These are phyloP conservation scores for Quercus glauca DNA, from an alignment of 306 rosid species.

Conservation along the genomic window DNA sequence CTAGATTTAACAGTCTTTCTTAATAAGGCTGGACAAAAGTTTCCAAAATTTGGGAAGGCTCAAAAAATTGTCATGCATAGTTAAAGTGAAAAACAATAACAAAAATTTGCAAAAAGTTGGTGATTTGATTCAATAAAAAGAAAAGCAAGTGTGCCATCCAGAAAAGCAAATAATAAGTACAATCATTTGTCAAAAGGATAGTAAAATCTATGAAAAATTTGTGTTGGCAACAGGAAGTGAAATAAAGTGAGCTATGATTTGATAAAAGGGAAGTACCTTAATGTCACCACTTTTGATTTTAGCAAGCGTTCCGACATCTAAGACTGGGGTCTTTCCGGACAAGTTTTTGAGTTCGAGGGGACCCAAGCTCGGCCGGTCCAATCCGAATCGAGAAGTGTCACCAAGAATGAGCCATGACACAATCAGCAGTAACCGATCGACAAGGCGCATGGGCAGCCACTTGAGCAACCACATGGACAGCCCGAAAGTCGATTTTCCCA, in stretches of 20 bases:
- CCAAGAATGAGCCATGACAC: conserved; percentile 81
- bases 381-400: conserved; percentile 73
- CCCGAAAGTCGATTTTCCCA: conserved; percentile 99
- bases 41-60: neutral
- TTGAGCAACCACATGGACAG: conserved; percentile 96
- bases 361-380: conserved; percentile 85
- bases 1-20: too few species aligned
- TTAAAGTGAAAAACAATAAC: conserved; percentile 20
- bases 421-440: conserved; percentile 65
- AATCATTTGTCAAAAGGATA: conserved; percentile 1
- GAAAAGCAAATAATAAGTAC: conserved; percentile 28
- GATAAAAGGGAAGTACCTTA: conserved; percentile 49
- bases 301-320: conserved; percentile 94
- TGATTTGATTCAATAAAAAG: conserved; percentile 3
- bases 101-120: neutral
- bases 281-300: conserved; percentile 84
- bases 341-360: conserved; percentile 87
- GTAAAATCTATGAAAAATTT: conserved; percentile 5
- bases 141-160: neutral
- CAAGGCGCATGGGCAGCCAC: conserved; percentile 84
- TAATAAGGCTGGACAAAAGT: neutral
- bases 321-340: conserved; percentile 94
- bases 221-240: neutral
- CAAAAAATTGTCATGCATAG: conserved; percentile 11
- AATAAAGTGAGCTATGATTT: neutral